Evolutionary conservation across 2,329 filamentous ascomycete genomes (phyloP).

Genomic region (Talaromyces marneffei): DNA sequence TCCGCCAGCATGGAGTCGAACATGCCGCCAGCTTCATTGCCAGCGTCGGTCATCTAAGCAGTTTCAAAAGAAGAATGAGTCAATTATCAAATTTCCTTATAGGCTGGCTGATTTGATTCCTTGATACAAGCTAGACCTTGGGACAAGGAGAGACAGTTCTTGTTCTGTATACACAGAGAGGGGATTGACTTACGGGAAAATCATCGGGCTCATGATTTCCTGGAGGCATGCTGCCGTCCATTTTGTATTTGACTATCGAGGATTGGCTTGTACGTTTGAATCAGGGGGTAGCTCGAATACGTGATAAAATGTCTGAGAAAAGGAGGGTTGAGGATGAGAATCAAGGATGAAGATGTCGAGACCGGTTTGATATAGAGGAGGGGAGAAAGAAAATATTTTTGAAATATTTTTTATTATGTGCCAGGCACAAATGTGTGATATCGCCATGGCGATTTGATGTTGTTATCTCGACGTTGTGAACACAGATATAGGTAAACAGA

Average conservation of each 20-base stretch:
- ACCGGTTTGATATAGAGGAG: background rate
- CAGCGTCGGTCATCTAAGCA: background rate
- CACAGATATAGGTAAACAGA: background rate
- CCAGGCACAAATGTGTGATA: background rate
- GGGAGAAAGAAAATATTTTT: background rate
- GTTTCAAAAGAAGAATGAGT: background rate
- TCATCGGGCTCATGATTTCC: background rate
- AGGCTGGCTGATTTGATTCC: background rate
- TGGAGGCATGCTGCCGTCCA: background rate
- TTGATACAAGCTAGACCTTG: background rate
- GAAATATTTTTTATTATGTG: background rate
- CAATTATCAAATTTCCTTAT: too few species aligned
- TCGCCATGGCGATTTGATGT: constrained; percentile 4
- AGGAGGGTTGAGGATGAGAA: background rate
- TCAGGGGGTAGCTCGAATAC: background rate
- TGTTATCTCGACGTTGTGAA: background rate
- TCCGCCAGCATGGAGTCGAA: background rate
- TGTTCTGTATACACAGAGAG: background rate
- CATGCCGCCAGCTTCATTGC: too few species aligned
- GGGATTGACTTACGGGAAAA: background rate
- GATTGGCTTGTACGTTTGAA: background rate
- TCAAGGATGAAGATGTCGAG: background rate
- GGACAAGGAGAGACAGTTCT: background rate
- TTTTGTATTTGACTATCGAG: background rate
- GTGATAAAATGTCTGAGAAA: background rate